These are phyloP conservation scores for Achlya hypogyna DNA, from an alignment of 352 stramenopile species.

Conservation along the genomic window DNA sequence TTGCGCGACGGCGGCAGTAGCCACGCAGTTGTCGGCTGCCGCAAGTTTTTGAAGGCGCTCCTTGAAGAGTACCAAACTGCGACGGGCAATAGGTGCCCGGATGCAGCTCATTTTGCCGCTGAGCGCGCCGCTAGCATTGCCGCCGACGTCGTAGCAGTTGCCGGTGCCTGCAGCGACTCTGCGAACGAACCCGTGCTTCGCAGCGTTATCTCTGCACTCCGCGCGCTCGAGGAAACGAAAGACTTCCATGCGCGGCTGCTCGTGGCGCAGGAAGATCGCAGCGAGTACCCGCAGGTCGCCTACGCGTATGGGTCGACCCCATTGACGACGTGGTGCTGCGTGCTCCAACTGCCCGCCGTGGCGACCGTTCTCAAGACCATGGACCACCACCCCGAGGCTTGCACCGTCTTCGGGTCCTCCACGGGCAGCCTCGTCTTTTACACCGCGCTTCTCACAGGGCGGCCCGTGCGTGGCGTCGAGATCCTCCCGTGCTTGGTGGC, in stretches of 20 bases:
- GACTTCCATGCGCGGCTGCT: conserved; percentile 28
- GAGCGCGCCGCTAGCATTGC: neutral
- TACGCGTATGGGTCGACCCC: conserved; percentile 52
- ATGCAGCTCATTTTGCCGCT: neutral
- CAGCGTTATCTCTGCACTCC: conserved; percentile 23
- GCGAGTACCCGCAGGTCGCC: conserved; percentile 33
- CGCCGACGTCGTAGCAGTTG: neutral
- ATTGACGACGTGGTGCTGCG: conserved; percentile 34
- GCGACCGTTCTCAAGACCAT: conserved; percentile 12
- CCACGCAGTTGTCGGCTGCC: neutral
- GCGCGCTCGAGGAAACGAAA: conserved; percentile 28
- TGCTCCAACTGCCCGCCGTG: conserved; percentile 25
- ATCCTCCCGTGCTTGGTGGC: conserved; percentile 39
- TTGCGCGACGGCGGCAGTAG: neutral
- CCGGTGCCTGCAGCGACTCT: neutral
- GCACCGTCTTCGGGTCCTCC: conserved; percentile 47
- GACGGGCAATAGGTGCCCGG: neutral
- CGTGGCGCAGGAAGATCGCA: conserved; percentile 22
- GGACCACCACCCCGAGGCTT: neutral
- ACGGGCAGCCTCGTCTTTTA: conserved; percentile 48
- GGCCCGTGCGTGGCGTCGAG: conserved; percentile 34
- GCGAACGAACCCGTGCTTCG: neutral
- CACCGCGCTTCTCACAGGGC: conserved; percentile 26
- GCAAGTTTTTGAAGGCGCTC: neutral
- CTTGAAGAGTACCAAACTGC: neutral